Evolutionary conservation across 805 yeast genomes (phyloP), one percentile per base, ranked within the genome.

Genomic region (Saccharomycopsis javanensis): DNA sequence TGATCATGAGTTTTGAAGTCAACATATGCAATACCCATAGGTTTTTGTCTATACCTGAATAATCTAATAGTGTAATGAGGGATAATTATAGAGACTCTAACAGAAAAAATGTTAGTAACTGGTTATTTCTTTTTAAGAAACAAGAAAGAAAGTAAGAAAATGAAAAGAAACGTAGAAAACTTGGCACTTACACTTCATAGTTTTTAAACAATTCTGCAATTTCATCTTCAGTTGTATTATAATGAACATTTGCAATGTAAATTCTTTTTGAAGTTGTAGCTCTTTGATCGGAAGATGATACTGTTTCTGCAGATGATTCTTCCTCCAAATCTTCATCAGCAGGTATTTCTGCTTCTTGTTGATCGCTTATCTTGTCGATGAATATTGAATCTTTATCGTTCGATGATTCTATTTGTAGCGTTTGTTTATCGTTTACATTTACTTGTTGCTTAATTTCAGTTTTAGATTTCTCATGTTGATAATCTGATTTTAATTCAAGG

Each of bases 1-100:
- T 78, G 75, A 50, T 83, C 94, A 58, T 84, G 79, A 58, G 76
- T 79, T 68, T 82, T 89, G 66, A 82, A 94, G 69, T 90, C 96
- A 60, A 91, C 86, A 35, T 56, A 56, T 4, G 95, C 97, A 67
- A 80, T 77, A 3, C 94, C 92, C 61, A 80, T 68, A 2, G 82
- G 79, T 60, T 69, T 73, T 10, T 70, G 72, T 42, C 64, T 66
- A 5, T 65, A 64, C 50, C 77, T 71, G 57, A 74, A 69, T 11
- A 79, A 79, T 34, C 79, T 72, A 16, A 79, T 72, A 1, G 81
- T 77, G 61, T 77, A 79, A 58, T 78, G 76, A 28, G 86, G 86
- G 54, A 82, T 75, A 61, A 81, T 68, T 2, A 80, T 78, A 25
- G 72, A 71, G 7, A 50, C 62, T 37, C 69, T 64, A 30, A 56